Base-by-base conservation (phyloP, 257 asterid species). In the Ophiorrhiza pumila region DNA sequence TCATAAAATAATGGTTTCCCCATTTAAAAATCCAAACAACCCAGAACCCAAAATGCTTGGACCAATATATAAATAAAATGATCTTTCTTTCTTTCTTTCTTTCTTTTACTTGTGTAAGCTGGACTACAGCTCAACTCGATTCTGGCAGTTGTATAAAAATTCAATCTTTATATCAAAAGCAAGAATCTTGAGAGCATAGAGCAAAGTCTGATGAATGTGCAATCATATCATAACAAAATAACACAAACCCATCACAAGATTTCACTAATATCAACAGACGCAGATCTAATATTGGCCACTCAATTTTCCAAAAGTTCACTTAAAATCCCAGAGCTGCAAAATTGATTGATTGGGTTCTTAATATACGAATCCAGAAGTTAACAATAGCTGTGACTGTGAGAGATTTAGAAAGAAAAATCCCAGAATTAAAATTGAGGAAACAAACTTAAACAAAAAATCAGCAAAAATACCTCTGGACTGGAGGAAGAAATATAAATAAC, bases 1-100 rank as follows among this genome's bases (percentile, higher is more conserved):
- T 94, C 97, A 60, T 79, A 90, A 65, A 88, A 70, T 68, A 94
- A 75, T 22, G 99, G 97, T 71, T 94, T 94, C 84, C 99, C 99
- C 97, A 94, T 94, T 80, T 73, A 29, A 29, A 7, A 41, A 13
- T 37, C 42, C 56, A 35, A 25, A 50, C 34, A 65, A 39, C 70
- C 31, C 29, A 55, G 60, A 35, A 55, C 47, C 43, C 46, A 65
- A 34, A 49, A 34, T 68, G 13, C 60, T 53, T 53, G 14, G 15
- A 22, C 57, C 23, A 50, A 50, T 8, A 50, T 20, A n/a, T n/a
- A n/a, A n/a, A n/a, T n/a, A 50, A 49, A 50, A 50, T 23, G 18
- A n/a, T n/a, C n/a, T n/a, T 39, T 31, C 68, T 46, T 22, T 2
- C 41, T 8, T 35, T 29, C 27, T 18, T n/a, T n/a, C 46, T 20